Base-by-base conservation (phyloP, 805 yeast species). In the Spathaspora boniae region DNA sequence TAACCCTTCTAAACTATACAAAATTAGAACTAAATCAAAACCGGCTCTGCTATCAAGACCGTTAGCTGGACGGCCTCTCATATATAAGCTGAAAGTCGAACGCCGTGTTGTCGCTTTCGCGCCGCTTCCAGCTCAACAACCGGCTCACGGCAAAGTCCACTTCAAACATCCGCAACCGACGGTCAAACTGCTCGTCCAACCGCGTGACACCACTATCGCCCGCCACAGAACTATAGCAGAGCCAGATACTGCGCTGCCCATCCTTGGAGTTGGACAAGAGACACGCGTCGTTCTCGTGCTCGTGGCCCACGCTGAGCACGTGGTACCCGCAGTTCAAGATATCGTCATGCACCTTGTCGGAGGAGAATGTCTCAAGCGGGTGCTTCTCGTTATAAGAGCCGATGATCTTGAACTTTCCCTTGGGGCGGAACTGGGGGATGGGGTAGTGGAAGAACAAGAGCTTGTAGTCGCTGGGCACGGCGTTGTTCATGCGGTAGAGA, bases 281-380 rank as follows among this genome's bases (percentile, higher is more conserved):
- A 36, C 72, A 67, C 2, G 66, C 69, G 38, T 66, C 72, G 41
- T 67, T 67, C 29, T 60, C 65, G 41, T 67, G 72, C 42, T 67
- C 72, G 41, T 67, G 71, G 6, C 70, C 70, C 4, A 64, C 71
- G 6, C 62, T 53, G 1, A 65, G 57, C 5, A 51, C 69, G 24
- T 60, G 48, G 42, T 65, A 65, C 6, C 64, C 64, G 31, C 61
- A 51, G 30, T 51, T 51, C 26, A 56, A 45, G 18, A 66, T 50
- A 40, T 67, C 72, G 20, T 56, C 54, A 34, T 53, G 51, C 33
- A 62, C 48, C 29, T 53, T 46, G n/a, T 27, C 26, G 40, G 55
- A 58, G 4, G 66, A 56, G 5, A 46, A 45, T 7, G 61, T 44
- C n/a, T 48, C 42, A 27, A 67, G 47, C 2, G 52, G 51, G 31